A percentile compares a stretch with the other conserved stretches of the same genome.
phyloP scores from a whole-genome alignment of 1,284 basidiomycete species.

The Irpex sp. region DNA sequence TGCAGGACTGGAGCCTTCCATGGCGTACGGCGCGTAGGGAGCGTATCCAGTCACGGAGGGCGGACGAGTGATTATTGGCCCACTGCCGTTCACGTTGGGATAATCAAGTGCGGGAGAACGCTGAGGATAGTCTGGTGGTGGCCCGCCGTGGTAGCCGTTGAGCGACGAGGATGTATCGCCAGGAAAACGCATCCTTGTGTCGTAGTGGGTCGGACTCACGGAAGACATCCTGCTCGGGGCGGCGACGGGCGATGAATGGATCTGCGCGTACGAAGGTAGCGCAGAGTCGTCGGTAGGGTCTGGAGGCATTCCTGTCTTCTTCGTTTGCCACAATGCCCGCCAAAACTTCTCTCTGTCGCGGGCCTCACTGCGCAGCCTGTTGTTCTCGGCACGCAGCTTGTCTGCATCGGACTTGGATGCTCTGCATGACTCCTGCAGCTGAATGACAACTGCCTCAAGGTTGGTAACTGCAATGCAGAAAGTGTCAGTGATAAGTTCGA shows the following conservation, averaged over 20 bases:
- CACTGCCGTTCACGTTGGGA: constrained; percentile 36
- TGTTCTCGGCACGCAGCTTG: constrained; percentile 62
- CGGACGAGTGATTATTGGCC: constrained; percentile 33
- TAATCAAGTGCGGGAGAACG: constrained; percentile 50
- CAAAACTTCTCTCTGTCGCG: constrained; percentile 71
- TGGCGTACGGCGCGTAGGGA: constrained; percentile 47
- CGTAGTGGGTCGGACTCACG: constrained; percentile 24
- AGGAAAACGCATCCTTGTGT: constrained; percentile 37
- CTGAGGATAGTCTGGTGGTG: constrained; percentile 34
- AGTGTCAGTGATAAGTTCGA: constrained; percentile 11
- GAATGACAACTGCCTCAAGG: constrained; percentile 74
- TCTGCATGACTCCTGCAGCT: constrained; percentile 76
- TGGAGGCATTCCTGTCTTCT: constrained; percentile 46
- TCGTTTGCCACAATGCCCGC: constrained; percentile 59
- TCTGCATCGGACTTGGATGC: constrained; percentile 55
- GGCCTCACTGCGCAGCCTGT: constrained; percentile 55
- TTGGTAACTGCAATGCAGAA: constrained; percentile 54
- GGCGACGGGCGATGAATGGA: constrained; percentile 28
- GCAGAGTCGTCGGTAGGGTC: constrained; percentile 52
- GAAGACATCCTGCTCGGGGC: constrained; percentile 13
- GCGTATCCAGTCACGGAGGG: constrained; percentile 50
- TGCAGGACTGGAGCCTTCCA: constrained; percentile 41
- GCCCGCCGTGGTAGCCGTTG: constrained; percentile 39
- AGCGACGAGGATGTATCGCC: constrained; percentile 38
- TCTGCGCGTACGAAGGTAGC: constrained; percentile 38